Evolutionary conservation across 208 protist genomes (phyloP).

Genomic region (Crithidia sp.): DNA sequence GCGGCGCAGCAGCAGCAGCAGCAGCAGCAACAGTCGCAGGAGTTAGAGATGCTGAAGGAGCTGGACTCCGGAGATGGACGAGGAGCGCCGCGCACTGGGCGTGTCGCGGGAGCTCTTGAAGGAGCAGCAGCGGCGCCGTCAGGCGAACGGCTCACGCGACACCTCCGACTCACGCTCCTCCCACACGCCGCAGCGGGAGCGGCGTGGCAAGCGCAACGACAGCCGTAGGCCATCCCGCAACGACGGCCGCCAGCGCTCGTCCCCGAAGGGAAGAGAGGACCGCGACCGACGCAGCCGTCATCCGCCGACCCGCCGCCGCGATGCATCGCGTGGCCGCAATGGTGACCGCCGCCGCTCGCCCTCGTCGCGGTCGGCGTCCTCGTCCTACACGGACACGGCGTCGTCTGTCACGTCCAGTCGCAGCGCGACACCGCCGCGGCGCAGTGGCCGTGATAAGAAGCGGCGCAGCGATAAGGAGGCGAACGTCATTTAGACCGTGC

Average conservation of each 20-base stretch:
- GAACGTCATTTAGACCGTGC: slow-evolving; percentile 8
- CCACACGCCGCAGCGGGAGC: slow-evolving; percentile 4
- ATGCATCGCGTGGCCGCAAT: neutral
- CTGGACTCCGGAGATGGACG: slow-evolving; percentile 15
- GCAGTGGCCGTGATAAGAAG: slow-evolving; percentile 17
- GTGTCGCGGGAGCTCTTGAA: slow-evolving; percentile 2
- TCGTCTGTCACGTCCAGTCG: slow-evolving; percentile 1
- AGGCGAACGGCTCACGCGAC: neutral
- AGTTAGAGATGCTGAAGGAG: slow-evolving; percentile 1
- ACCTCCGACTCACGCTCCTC: neutral
- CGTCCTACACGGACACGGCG: slow-evolving; percentile 2
- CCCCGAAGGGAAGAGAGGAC: neutral
- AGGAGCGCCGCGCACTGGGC: slow-evolving; percentile 2
- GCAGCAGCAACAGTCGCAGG: neutral
- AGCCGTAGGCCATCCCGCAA: neutral
- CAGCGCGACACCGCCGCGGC: neutral
- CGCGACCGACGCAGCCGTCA: slow-evolving; percentile 2
- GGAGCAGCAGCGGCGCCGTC: neutral
- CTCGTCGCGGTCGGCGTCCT: slow-evolving; percentile 1
- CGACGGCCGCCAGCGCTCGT: slow-evolving; percentile 9
- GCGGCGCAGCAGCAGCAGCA: slow-evolving; percentile 24
- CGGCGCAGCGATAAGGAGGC: neutral
- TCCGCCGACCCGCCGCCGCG: slow-evolving; percentile 1
- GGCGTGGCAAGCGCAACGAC: slow-evolving; percentile 5
- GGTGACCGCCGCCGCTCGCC: slow-evolving; percentile 14